Base-by-base conservation (phyloP, 106 monocot genomes). In the Narthecium ossifragum region DNA sequence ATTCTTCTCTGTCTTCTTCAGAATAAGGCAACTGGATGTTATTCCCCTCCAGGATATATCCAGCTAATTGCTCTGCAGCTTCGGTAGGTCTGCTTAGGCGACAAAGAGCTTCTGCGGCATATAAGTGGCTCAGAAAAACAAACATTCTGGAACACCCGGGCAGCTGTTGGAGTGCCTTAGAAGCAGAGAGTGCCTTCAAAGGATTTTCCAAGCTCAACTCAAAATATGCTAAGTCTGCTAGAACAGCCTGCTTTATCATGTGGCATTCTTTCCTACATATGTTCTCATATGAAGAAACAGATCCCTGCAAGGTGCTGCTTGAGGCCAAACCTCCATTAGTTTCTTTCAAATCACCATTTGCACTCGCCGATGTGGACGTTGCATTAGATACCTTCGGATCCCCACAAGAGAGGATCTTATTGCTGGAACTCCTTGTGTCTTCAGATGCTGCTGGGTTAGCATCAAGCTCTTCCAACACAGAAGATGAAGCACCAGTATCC, bases 51-150 rank as follows among this genome's bases (percentile, higher is more conserved):
- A 40, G 65, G 43, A 92, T 18, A 34, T 76, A 96, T 12, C 61
- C 32, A 5, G 78, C 68, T n/a, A 96, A 63, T 18, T 73, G 65
- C 31, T 90, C 83, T n/a, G 70, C 73, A 50, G 96, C 90, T 73
- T 90, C 96, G 45, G 73, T 69, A 2, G 72, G 75, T 50, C 74
- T 55, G 57, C 84, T 86, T 23, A 96, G 72, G 25, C 32, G 54
- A 54, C 90, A 90, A 11, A 90, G 83, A 61, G 96, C 90, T 78
- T 96, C 96, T 6, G 90, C 96, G 8, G 96, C 82, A 76, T 96
- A 96, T 33, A 83, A 59, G 67, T 65, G 75, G 34, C 78, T 70
- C 2, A 96, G 69, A 72, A 90, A 96, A 6, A 53, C 3, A 49
- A 78, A 84, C 43, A 79, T 73, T 69, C 67, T 81, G 28, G 96